Evolutionary conservation across 768 basidiomycete species (phyloP).

Genomic region (Leccinum longicurvipes): DNA sequence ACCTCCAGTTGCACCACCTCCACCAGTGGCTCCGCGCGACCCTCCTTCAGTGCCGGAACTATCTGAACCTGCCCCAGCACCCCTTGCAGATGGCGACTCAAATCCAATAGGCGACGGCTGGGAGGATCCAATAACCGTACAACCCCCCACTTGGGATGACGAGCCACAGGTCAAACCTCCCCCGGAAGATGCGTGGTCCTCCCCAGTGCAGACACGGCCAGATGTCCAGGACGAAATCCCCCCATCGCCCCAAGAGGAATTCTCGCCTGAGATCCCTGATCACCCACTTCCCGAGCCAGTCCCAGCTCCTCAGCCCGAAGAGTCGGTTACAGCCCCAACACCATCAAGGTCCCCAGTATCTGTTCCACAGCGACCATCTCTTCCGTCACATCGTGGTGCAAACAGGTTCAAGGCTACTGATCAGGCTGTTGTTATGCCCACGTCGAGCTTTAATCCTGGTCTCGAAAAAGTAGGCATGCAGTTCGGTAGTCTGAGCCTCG

Average conservation of each 20-base stretch:
- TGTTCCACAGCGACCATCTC: constrained; percentile 50
- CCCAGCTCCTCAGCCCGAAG: constrained; percentile 19
- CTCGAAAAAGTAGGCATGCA: constrained; percentile 87
- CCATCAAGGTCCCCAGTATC: constrained; percentile 43
- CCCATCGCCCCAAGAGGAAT: constrained; percentile 33
- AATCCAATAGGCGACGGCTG: constrained; percentile 44
- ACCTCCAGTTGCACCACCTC: constrained; percentile 42
- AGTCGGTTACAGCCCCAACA: constrained; percentile 30
- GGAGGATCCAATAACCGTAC: constrained; percentile 73
- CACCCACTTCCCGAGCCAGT: constrained; percentile 19
- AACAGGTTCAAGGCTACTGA: constrained; percentile 71
- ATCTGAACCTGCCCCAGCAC: constrained; percentile 24
- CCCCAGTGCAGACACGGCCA: constrained; percentile 29
- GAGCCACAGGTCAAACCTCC: constrained; percentile 46
- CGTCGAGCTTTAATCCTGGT: constrained; percentile 51
- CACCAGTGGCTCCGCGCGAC: constrained; percentile 19
- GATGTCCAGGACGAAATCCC: constrained; percentile 18
- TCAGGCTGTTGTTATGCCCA: constrained; percentile 80
- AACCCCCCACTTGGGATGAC: constrained; percentile 70
- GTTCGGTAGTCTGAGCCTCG: constrained; percentile 79
- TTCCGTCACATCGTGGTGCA: constrained; percentile 50
- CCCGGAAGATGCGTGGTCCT: constrained; percentile 30
- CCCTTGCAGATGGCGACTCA: constrained; percentile 31
- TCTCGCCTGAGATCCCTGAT: constrained; percentile 18
- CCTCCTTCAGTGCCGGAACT: constrained; percentile 24